Base-by-base conservation (phyloP, 1,284 basidiomycete genomes). In the Sanghuangporus weigelae region DNA sequence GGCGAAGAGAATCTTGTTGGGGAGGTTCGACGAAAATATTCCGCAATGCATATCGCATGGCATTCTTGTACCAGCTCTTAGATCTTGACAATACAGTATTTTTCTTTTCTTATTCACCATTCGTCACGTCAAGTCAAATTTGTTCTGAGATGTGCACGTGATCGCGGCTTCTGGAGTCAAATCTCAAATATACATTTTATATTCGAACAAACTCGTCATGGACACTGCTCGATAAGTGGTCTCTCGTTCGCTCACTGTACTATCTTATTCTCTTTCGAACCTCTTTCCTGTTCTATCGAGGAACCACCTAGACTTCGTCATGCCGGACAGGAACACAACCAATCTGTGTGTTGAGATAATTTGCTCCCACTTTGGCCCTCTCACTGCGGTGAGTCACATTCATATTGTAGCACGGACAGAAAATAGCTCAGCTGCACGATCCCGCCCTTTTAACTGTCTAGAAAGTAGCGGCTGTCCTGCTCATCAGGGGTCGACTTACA, bases 401-500 rank as follows among this genome's bases (percentile, higher is more conserved):
- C 46, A 42, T 60, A 19, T 54, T 14, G 14, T 38, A 57, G 21
- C 44, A 58, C 38, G 19, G 23, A 16, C 19, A 14, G 55, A 19
- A 26, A 50, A 42, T 53, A 39, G 59, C 58, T 49, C 66, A 48
- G 40, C 56, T 62, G 50, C 42, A 46, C 10, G 12, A 16, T 14
- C 44, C 3, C n/a, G 3, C 35, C 58, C 36, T 36, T 23, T n/a
- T 69, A 95, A 31, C 57, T 35, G 35, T 19, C 12, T 69, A 95
- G 93, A 85, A 84, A 73, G 84, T 98, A 59, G 89, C 89, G 3
- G 86, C 85, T n/a, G 82, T 84, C 10, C 79, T 98, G n/a, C 83
- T 98, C 16, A 87, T 86, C 57, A 85, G 92, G 46, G 96, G 96
- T 14, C 86, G 96, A 39, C 80, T 97, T 21, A 84, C 90, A 7